Conservation (phyloP, 495 filamentous ascomycete genomes). For the Penicillium canariense region DNA sequence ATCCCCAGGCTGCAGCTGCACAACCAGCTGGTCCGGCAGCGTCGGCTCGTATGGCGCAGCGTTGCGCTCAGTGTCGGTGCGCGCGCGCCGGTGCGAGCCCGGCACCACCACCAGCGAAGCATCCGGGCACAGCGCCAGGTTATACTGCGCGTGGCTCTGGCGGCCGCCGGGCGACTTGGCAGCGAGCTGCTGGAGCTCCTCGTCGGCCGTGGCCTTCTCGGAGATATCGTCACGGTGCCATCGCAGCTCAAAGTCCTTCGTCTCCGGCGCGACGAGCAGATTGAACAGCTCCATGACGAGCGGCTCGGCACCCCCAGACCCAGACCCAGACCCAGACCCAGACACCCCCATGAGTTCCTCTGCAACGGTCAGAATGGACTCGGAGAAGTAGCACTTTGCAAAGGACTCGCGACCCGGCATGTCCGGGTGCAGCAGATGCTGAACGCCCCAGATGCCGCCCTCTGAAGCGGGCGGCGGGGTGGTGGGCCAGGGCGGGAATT, state of each 20-base stretch:
- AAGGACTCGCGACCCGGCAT: slow-evolving; percentile 57
- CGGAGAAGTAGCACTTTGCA: slow-evolving; percentile 63
- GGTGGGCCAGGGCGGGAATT: slow-evolving; percentile 77
- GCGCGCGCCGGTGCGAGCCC: slow-evolving; percentile 62
- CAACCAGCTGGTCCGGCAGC: slow-evolving; percentile 60
- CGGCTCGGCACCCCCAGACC: slow-evolving; percentile 27
- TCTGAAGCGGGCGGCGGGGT: slow-evolving; percentile 45
- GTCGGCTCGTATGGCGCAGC: slow-evolving; percentile 56
- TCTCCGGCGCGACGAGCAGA: slow-evolving; percentile 66
- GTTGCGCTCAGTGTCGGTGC: slow-evolving; percentile 62
- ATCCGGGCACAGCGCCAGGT: slow-evolving; percentile 69
- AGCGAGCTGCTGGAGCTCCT: slow-evolving; percentile 49
- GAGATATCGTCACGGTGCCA: slow-evolving; percentile 82
- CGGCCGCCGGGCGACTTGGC: slow-evolving; percentile 43
- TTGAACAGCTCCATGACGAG: slow-evolving; percentile 84
- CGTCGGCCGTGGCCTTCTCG: slow-evolving; percentile 49
- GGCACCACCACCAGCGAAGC: slow-evolving; percentile 66
- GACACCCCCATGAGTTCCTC: slow-evolving; percentile 53
- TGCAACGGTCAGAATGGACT: slow-evolving; percentile 53
- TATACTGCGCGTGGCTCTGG: slow-evolving; percentile 74
- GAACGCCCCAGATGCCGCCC: slow-evolving; percentile 80
- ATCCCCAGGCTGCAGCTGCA: slow-evolving; percentile 66
- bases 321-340: background rate
- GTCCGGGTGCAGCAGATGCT: slow-evolving; percentile 74
- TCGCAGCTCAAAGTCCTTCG: slow-evolving; percentile 59